phyloP scores from a whole-genome alignment of 2,329 filamentous ascomycete species.

The Alternaria rosae region DNA sequence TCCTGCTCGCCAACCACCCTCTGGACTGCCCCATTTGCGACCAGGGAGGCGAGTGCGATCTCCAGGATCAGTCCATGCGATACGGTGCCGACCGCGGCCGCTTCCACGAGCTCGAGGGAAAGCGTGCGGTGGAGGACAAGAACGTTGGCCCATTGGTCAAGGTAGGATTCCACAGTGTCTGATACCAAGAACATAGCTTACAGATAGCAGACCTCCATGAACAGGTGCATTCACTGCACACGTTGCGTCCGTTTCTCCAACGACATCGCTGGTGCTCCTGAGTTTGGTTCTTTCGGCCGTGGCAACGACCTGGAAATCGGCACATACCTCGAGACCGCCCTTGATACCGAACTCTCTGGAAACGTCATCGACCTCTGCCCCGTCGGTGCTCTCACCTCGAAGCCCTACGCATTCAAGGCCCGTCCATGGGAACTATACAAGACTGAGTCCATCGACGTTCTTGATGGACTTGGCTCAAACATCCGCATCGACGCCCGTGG shows the following conservation, averaged over 20 bases:
- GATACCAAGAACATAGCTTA: slow-evolving; percentile 32
- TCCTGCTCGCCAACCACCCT: slow-evolving; percentile 93
- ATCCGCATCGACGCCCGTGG: slow-evolving; percentile 93
- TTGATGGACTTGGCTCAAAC: slow-evolving; percentile 91
- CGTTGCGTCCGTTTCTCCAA: slow-evolving; percentile 98
- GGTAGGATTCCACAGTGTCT: slow-evolving; percentile 40
- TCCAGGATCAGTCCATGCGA: slow-evolving; percentile 99
- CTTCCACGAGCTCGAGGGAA: slow-evolving; percentile 94
- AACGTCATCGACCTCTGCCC: slow-evolving; percentile 99
- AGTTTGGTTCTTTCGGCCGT: slow-evolving; percentile 91
- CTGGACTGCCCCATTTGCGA: slow-evolving; percentile 98
- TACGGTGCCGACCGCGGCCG: slow-evolving; percentile 95
- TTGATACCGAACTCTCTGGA: slow-evolving; percentile 93
- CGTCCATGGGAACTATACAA: slow-evolving; percentile 97
- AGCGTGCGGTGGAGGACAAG: slow-evolving; percentile 98
- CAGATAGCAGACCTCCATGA: slow-evolving; percentile 82
- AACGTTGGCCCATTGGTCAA: slow-evolving; percentile 98
- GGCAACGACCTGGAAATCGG: slow-evolving; percentile 98
- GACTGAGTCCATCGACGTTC: slow-evolving; percentile 93
- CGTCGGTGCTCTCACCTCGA: slow-evolving; percentile 93
- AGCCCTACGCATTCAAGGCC: slow-evolving; percentile 96
- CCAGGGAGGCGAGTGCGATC: slow-evolving; percentile 97
- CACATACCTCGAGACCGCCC: slow-evolving; percentile 92
- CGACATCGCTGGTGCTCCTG: slow-evolving; percentile 93
- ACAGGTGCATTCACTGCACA: slow-evolving; percentile 99